Base-by-base conservation (phyloP, 2,329 filamentous ascomycete genomes). In the Metarhizium album region DNA sequence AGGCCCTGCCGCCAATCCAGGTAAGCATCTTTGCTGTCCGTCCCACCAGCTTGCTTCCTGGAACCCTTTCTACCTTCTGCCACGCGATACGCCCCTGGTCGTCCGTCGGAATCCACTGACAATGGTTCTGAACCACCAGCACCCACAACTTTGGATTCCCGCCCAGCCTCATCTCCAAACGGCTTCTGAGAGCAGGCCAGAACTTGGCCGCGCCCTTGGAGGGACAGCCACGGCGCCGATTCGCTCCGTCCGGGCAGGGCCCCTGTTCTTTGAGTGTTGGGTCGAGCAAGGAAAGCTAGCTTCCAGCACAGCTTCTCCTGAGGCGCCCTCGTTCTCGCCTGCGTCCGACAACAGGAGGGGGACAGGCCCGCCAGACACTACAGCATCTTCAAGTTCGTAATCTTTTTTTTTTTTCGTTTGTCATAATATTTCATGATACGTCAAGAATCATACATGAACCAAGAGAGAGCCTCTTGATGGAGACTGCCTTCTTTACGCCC, bases 251-350 rank as follows among this genome's bases (percentile, higher is more conserved):
- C 72, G 73, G 52, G 73, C 82, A 47, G 73, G 82, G 45, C 72
- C 82, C 55, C 59, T 87, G 50, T 73, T 84, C 67, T 73, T 84
- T 63, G 82, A 86, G 71, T 74, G 84, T 70, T 72, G 84, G 81
- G 64, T 86, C 56, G 70, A 87, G 65, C 60, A 64, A 27, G 54
- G 18, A 20, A 48, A 47, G 13, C 24, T 31, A 4, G n/a, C 42
- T 22, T 6, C 40, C 13, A 24, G 22, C 40, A 23, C 31, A 8
- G 7, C 22, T 29, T n/a, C 46, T 16, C 9, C 18, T 5, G 14
- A 47, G 22, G 24, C 48, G 23, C 20, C 37, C 16, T 45, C 43
- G 13, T 22, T 24, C 14, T 24, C 42, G 13, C 43, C 48, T 13
- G 42, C 46, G 8, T 42, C 40, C 42, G 18, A 46, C 16, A 49